These are phyloP conservation scores for Venturia oleaginea DNA, from an alignment of 2,329 filamentous ascomycete genomes.

Conservation along the genomic window DNA sequence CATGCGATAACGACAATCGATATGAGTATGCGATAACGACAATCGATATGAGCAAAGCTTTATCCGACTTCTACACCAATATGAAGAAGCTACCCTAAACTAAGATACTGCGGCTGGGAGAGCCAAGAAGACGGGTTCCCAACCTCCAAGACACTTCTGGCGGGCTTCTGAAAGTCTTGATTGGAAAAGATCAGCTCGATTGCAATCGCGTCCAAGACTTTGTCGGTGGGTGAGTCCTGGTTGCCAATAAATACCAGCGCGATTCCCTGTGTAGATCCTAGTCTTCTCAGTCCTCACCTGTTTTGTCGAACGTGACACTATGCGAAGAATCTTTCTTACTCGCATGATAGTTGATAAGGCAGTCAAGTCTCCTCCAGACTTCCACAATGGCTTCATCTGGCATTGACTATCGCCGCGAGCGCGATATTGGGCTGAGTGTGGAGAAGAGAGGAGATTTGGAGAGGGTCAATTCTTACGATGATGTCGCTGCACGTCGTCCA, in stretches of 20 bases:
- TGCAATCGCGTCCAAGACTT: neutral
- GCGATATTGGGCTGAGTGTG: neutral
- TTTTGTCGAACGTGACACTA: conserved; percentile 3
- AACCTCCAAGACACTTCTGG: neutral
- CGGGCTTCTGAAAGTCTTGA: neutral
- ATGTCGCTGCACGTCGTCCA: neutral
- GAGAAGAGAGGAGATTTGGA: conserved; percentile 21
- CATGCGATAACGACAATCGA: neutral
- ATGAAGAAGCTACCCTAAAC: neutral
- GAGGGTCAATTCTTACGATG: conserved; percentile 19
- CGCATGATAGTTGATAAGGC: neutral
- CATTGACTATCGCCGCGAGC: conserved; percentile 21
- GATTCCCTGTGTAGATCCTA: neutral
- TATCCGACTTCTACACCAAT: neutral
- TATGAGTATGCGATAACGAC: too few species aligned
- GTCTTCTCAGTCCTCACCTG: neutral
- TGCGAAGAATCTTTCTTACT: neutral
- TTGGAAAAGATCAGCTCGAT: neutral
- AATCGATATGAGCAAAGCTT: too few species aligned
- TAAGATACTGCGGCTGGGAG: neutral
- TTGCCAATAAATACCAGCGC: neutral
- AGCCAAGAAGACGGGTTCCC: neutral
- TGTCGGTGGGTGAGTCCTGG: neutral
- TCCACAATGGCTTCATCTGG: conserved; percentile 27
- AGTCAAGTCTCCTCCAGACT: neutral